Conservation (phyloP, 1,139 yeast species). For the Saccharomyces hybrid region DNA sequence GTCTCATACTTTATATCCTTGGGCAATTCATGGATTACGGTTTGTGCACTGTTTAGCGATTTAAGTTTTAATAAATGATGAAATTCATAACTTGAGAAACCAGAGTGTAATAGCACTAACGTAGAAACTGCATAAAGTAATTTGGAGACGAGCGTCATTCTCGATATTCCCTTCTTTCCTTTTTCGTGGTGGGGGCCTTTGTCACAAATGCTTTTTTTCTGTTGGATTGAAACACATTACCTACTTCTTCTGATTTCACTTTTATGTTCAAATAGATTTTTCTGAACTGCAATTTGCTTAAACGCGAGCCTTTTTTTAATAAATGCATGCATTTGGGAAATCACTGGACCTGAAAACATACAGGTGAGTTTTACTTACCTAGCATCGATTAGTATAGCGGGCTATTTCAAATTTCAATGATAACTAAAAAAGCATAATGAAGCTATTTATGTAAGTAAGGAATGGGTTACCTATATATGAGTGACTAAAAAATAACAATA, state of each 20-base stretch:
- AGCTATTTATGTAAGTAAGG: background rate
- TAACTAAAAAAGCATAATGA: background rate
- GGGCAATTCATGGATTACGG: constrained; percentile 17
- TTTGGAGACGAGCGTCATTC: constrained; percentile 18
- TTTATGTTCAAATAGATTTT: background rate
- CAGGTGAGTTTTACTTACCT: background rate
- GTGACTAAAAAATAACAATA: background rate
- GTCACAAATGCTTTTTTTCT: background rate
- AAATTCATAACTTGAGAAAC: constrained; percentile 31
- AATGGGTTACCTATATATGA: background rate
- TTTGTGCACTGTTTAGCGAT: constrained; percentile 4
- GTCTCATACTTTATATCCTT: constrained; percentile 28
- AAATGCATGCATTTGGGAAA: background rate
- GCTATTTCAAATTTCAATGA: background rate
- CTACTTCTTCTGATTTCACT: background rate
- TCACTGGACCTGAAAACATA: background rate
- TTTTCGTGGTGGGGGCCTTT: background rate
- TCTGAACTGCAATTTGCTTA: background rate
- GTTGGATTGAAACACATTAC: background rate
- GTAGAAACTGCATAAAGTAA: constrained; percentile 16
- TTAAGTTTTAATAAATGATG: constrained; percentile 20
- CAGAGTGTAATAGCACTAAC: constrained; percentile 28
- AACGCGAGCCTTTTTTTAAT: background rate
- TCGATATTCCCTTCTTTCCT: background rate
- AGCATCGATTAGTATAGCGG: background rate